These are phyloP conservation scores for Obba rivulosa DNA, from an alignment of 768 basidiomycete species.

Conservation along the genomic window DNA sequence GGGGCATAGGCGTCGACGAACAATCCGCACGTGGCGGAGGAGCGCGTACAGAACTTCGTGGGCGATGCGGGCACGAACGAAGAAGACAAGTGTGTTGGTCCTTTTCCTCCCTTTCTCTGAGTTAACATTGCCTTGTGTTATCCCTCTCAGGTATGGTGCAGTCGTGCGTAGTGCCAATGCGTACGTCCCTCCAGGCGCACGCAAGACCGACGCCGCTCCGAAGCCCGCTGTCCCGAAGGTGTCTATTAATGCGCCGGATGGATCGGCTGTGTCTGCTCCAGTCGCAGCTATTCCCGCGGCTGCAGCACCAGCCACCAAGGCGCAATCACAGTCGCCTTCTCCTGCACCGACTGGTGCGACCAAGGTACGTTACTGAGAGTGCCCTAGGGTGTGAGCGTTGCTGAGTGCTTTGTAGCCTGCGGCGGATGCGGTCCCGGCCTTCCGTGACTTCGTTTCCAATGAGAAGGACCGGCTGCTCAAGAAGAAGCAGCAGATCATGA, in stretches of 20 bases:
- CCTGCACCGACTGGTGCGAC: neutral
- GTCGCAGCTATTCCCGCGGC: slow-evolving; percentile 2
- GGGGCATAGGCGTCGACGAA: slow-evolving; percentile 39
- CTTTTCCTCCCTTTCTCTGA: slow-evolving; percentile 5
- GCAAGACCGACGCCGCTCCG: slow-evolving; percentile 36
- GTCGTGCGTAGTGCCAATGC: slow-evolving; percentile 86
- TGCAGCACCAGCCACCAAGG: neutral
- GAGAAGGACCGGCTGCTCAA: slow-evolving; percentile 88
- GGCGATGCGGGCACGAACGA: slow-evolving; percentile 77
- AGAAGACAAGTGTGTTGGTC: slow-evolving; percentile 86
- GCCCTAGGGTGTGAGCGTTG: neutral
- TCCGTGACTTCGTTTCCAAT: slow-evolving; percentile 88
- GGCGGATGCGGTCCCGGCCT: slow-evolving; percentile 74
- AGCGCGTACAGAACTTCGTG: slow-evolving; percentile 55
- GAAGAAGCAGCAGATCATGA: slow-evolving; percentile 84
- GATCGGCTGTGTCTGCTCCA: slow-evolving; percentile 32
- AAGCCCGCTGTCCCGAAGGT: slow-evolving; percentile 63
- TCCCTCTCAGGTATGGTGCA: slow-evolving; percentile 70
- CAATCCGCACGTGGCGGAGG: slow-evolving; percentile 89
- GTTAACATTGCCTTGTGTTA: slow-evolving; percentile 17
- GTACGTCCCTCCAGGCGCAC: slow-evolving; percentile 91
- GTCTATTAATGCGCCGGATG: slow-evolving; percentile 75
- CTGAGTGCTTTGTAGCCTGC: slow-evolving; percentile 41
- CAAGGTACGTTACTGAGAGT: neutral
- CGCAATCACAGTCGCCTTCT: neutral